Evolutionary conservation across 164 flowering plant genomes (phyloP).

Genomic region (Cinnamomum micranthum): DNA sequence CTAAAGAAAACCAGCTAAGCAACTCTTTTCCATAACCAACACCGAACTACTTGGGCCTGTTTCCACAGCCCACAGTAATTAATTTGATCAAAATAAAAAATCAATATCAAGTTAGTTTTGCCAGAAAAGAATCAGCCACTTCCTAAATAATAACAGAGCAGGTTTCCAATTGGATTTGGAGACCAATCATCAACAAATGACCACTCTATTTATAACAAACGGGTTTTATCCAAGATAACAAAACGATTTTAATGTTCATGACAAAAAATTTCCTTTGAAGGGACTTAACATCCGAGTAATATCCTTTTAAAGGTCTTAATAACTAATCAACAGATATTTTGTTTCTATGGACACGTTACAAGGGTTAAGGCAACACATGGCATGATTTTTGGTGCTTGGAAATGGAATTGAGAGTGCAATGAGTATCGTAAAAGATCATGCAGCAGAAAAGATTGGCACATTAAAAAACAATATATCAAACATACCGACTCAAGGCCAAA

Average conservation of each 20-base stretch:
- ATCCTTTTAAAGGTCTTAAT: not conserved
- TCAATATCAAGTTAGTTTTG: too few species aligned
- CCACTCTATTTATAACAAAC: not conserved
- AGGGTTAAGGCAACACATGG: not conserved
- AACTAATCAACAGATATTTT: not conserved
- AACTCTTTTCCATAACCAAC: not conserved
- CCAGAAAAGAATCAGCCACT: not conserved
- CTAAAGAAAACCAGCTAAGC: not conserved
- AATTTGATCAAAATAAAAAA: too few species aligned
- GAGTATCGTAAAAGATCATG: not conserved
- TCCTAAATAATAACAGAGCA: not conserved
- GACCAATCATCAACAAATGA: not conserved
- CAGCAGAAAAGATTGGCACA: not conserved
- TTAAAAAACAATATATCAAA: not conserved
- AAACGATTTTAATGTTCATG: too few species aligned
- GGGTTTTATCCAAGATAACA: not conserved
- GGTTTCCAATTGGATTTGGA: not conserved
- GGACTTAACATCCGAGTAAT: not conserved
- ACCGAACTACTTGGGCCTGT: not conserved
- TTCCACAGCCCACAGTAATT: not conserved
- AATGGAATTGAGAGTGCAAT: not conserved
- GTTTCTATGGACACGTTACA: too few species aligned
- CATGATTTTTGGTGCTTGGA: not conserved
- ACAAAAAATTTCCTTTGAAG: not conserved
- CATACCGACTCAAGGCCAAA: constrained; percentile 93